Evolutionary conservation across 2,329 filamentous ascomycete genomes (phyloP).

Genomic region (Ampelomyces quisqualis): DNA sequence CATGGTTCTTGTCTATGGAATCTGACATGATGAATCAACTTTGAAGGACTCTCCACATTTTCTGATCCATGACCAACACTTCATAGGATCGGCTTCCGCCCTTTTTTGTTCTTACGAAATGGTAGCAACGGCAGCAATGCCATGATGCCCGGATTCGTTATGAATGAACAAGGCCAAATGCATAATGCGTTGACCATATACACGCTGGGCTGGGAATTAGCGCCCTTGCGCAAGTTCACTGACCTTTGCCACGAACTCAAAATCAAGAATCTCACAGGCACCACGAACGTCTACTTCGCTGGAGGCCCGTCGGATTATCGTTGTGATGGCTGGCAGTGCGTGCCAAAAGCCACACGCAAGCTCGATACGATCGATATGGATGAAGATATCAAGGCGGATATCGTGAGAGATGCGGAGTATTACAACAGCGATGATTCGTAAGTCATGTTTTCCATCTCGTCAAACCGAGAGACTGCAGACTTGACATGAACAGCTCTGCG

Average conservation of each 20-base stretch:
- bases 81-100: slow-evolving; percentile 33
- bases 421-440: slow-evolving; percentile 40
- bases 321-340: slow-evolving; percentile 22
- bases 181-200: slow-evolving; percentile 22
- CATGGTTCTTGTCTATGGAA: too few relatives aligned
- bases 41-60: neutral
- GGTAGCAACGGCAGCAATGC: slow-evolving; percentile 2
- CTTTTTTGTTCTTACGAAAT: slow-evolving; percentile 27
- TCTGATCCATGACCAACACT: too few relatives aligned
- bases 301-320: slow-evolving; percentile 11
- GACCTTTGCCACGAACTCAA: slow-evolving; percentile 27
- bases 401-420: slow-evolving; percentile 40
- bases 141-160: neutral
- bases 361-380: slow-evolving; percentile 39
- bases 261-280: slow-evolving; percentile 21
- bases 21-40: too few relatives aligned
- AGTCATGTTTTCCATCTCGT: slow-evolving; percentile 5
- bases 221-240: slow-evolving; percentile 26
- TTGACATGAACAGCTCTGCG: too few relatives aligned
- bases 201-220: slow-evolving; percentile 32
- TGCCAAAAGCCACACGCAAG: slow-evolving; percentile 28
- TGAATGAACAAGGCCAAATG: slow-evolving; percentile 14
- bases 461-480: too few relatives aligned
- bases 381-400: slow-evolving; percentile 25
- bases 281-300: slow-evolving; percentile 31